Evolutionary conservation across 1,284 basidiomycete genomes (phyloP), one percentile per base, ranked within the genome.

Genomic region (Pseudozyma thailandica): DNA sequence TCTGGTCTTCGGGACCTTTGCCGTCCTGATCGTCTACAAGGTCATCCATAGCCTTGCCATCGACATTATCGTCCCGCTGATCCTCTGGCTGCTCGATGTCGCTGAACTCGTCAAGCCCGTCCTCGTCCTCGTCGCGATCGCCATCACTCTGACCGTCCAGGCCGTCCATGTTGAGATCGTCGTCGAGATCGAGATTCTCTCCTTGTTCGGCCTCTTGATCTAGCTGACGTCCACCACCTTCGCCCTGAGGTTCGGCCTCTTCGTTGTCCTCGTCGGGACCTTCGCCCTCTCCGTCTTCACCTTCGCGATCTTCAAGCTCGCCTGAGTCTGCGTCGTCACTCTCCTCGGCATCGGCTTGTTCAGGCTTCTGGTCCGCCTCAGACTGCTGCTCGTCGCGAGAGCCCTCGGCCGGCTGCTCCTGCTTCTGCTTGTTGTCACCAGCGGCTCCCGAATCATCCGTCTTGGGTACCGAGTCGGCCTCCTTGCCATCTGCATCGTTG

Each of bases 91-190:
- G 84, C 61, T 89, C 86, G 23, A 91, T 87, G 69, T 92, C 89
- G 82, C 91, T 87, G 3, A 90, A 88, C 6, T 86, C 84, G 50
- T 85, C 84, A 38, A 88, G 88, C 25, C 90, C 90, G 49, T 82
- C 64, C 2, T 79, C 72, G 31, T 86, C 85, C 30, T 83, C 82
- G 12, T 77, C 39, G 23, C 39, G 39, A 10, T 41, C 85, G 33
- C 83, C 83, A 2, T 70, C 65, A 33, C 62, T 59, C 30, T 60
- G 48, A 4, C 42, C 72, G 33, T 63, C 60, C 27, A 49, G 56
- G 18, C 64, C 72, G 27, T 75, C 72, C 66, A 78, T 77, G 51
- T 78, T 69, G 43, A 78, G 53, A 52, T 78, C 76, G 25, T 81
- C 79, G 41, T 78, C 65, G 23, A 81, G 66, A 48, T 81, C 75